Base-by-base conservation (phyloP, 176 grass and related monocot species). In the Elymus sibiricus region DNA sequence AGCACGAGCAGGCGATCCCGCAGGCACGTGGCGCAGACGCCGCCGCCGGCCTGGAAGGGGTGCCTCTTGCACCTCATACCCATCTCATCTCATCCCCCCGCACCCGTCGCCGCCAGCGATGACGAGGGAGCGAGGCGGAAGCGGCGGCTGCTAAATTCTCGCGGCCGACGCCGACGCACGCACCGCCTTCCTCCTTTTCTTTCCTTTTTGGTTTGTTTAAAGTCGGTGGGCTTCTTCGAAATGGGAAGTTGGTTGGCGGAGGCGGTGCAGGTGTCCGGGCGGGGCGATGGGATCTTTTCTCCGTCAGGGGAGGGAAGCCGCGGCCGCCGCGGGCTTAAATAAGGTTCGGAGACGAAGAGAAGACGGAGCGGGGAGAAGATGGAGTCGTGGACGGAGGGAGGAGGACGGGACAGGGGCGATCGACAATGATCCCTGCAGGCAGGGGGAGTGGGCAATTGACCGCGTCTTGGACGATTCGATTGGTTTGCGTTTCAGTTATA, bases 1-100 rank as follows among this genome's bases (percentile, higher is more conserved):
- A 99, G 92, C 53, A 78, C 88, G 53, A 94, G 16, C 10, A 99
- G 94, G 82, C 97, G 94, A 73, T 99, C 97, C 47, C 89, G 80
- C 82, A 99, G 97, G 85, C 97, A 99, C 34, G 94, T 88, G 24
- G 97, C 94, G 85, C 97, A 99, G 32, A 99, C 92, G 79, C 97
- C 97, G 51, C 88, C 89, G 86, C 74, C 90, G 66, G 66, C 82
- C 77, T 92, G 90, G 77, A 76, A 88, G 10, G 90, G 87, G 88
- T 99, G 97, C 59, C 49, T 66, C 92, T 93, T 94, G 90, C 97
- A 99, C 97, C 74, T 99, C 94, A 99, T 99, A 76, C 78, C 72
- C 92, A 59, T 51, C 74, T 42, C 81, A 64, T 76, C 55, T 62
- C 32, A 2, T 26, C 67, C 40, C 8, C 46, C 34, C 76, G 5